Conservation (phyloP, 2,329 filamentous ascomycete genomes). For the Ceratocystis variospora region DNA sequence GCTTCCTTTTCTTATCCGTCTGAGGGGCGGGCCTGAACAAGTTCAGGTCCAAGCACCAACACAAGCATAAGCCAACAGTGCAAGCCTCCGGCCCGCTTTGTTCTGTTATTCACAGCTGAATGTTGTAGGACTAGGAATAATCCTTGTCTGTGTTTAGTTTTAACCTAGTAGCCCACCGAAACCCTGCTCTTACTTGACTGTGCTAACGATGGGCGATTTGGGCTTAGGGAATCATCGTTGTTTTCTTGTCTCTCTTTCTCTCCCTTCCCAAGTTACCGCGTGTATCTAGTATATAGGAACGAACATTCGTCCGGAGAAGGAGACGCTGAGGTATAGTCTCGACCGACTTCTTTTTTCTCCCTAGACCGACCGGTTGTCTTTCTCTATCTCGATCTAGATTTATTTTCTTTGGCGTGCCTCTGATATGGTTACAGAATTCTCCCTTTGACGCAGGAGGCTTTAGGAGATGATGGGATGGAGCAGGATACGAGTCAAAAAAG, state of each 20-base stretch:
- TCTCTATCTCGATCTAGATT: not conserved
- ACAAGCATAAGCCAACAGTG: not conserved
- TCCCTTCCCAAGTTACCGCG: not conserved
- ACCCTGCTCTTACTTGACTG: no score
- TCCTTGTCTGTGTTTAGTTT: not conserved
- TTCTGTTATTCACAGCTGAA: not conserved
- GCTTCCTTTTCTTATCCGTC: slow-evolving; percentile 3
- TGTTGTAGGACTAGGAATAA: not conserved
- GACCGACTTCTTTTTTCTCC: not conserved
- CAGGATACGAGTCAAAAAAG: not conserved
- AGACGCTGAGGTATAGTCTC: not conserved
- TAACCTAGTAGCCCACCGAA: not conserved
- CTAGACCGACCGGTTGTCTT: not conserved
- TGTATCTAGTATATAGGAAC: not conserved
- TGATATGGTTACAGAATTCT: not conserved
- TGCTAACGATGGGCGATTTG: no score
- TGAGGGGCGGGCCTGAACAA: not conserved
- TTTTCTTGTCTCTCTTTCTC: not conserved
- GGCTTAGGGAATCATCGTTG: not conserved
- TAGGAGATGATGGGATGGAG: no score
- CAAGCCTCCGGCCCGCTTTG: not conserved
- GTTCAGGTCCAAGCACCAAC: not conserved
- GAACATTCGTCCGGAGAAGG: not conserved
- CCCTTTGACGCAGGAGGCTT: no score
- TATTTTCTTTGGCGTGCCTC: not conserved